Percentiles rank a stretch among this genome's conserved stretches.
phyloP scores from a whole-genome alignment of 768 basidiomycete species.

The Xerocomus potaroensis region DNA sequence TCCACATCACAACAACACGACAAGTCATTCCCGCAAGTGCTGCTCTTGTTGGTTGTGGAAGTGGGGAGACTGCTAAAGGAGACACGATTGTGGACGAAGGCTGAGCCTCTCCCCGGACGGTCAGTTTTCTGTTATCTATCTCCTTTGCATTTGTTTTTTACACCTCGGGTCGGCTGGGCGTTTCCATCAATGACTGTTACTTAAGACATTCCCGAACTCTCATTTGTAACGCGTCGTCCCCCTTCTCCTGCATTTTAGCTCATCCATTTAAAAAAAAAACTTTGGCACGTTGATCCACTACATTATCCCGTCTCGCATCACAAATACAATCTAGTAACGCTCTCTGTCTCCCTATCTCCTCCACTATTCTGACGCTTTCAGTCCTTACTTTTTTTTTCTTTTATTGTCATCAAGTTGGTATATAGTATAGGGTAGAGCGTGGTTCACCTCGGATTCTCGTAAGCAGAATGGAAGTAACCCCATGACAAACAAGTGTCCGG shows the following conservation, averaged over 20 bases:
- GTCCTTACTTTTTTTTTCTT: background rate
- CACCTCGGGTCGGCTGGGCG: background rate
- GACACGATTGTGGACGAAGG: constrained; percentile 24
- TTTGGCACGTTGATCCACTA: constrained; percentile 14
- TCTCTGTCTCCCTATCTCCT: constrained; percentile 5
- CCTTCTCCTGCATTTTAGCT: constrained; percentile 20
- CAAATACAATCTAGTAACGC: constrained; percentile 27
- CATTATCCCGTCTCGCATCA: constrained; percentile 23
- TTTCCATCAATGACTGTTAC: constrained; percentile 11
- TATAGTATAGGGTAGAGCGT: constrained; percentile 12
- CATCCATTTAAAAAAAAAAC: constrained; percentile 11
- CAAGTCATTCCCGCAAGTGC: background rate
- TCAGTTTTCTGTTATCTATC: constrained; percentile 4
- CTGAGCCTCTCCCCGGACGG: constrained; percentile 25
- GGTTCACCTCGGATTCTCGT: constrained; percentile 12
- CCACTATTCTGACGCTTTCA: too few relatives aligned
- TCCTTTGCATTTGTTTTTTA: background rate
- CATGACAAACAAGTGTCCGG: too few relatives aligned
- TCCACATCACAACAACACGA: constrained; percentile 37
- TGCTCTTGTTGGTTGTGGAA: constrained; percentile 10
- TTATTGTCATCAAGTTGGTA: constrained; percentile 15
- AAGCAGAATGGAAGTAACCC: constrained; percentile 4
- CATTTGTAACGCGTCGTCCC: constrained; percentile 6
- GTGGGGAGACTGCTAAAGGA: constrained; percentile 13
- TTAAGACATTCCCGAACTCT: constrained; percentile 12